phyloP scores from a whole-genome alignment of 1,284 basidiomycete genomes.

The Moniliophthora roreri region DNA sequence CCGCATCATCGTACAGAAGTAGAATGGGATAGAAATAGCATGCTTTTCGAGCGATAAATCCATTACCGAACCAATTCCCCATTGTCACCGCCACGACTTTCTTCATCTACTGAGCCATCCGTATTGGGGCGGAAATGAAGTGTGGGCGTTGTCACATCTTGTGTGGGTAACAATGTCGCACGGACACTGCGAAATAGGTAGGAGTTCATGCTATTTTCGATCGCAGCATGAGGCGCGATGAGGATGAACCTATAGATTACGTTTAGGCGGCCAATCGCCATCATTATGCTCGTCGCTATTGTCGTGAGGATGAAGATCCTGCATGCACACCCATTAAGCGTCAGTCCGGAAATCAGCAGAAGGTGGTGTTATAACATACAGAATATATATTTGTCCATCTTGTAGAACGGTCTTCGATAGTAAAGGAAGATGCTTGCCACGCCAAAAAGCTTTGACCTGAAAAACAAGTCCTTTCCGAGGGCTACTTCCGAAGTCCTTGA shows the following conservation, averaged over 20 bases:
- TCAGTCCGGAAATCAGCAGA: not conserved
- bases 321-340: not conserved
- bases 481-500: not conserved
- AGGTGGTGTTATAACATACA: not conserved
- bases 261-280: not conserved
- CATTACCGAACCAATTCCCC: no score
- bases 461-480: not conserved
- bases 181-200: not conserved
- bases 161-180: not conserved
- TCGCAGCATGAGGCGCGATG: not conserved
- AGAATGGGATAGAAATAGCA: no score
- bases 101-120: no score
- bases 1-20: no score
- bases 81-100: no score
- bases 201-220: not conserved
- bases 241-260: not conserved
- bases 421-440: not conserved
- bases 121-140: no score
- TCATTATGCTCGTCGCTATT: not conserved
- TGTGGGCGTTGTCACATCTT: no score
- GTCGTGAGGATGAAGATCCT: not conserved
- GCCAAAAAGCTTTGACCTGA: not conserved
- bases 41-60: no score
- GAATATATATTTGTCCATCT: not conserved
- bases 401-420: not conserved